Evolutionary conservation across 2,329 filamentous ascomycete genomes (phyloP).

Genomic region (Aspergillus neotritici): DNA sequence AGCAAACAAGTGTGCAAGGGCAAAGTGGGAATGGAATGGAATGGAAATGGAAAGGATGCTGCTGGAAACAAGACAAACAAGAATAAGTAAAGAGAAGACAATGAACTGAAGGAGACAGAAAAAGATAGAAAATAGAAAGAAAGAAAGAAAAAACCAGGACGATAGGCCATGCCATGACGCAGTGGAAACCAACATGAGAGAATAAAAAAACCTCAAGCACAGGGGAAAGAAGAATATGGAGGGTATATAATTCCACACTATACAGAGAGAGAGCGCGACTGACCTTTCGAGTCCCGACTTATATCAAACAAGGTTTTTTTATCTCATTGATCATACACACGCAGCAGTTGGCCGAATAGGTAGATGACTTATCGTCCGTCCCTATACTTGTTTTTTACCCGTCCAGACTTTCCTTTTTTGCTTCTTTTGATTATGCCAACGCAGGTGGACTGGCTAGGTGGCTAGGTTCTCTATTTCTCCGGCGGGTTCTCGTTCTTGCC

Average conservation of each 20-base stretch:
- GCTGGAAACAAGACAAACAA: slow-evolving; percentile 6
- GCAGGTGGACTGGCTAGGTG: neutral
- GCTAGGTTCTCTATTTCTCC: slow-evolving; percentile 13
- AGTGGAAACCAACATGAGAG: neutral
- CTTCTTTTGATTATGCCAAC: neutral
- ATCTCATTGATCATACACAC: no score
- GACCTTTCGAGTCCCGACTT: no score
- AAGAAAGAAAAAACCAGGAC: neutral
- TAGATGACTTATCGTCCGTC: no score
- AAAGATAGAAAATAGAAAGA: neutral
- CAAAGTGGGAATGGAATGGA: slow-evolving; percentile 8
- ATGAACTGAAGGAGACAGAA: neutral
- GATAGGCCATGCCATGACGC: slow-evolving; percentile 1
- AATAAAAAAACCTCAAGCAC: no score
- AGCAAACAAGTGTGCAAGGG: slow-evolving; percentile 1
- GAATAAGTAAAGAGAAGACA: slow-evolving; percentile 2
- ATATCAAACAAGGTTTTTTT: no score
- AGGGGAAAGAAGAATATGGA: no score
- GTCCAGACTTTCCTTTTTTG: neutral
- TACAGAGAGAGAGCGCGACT: neutral
- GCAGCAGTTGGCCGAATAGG: no score
- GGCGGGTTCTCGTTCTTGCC: slow-evolving; percentile 17
- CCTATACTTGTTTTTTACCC: neutral
- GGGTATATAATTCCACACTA: neutral
- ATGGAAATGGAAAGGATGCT: slow-evolving; percentile 8